Percentiles rank a stretch among this genome's conserved stretches.
Evolutionary conservation across 305 asterid species (phyloP).

Genomic region (Fraxinus sp.): DNA sequence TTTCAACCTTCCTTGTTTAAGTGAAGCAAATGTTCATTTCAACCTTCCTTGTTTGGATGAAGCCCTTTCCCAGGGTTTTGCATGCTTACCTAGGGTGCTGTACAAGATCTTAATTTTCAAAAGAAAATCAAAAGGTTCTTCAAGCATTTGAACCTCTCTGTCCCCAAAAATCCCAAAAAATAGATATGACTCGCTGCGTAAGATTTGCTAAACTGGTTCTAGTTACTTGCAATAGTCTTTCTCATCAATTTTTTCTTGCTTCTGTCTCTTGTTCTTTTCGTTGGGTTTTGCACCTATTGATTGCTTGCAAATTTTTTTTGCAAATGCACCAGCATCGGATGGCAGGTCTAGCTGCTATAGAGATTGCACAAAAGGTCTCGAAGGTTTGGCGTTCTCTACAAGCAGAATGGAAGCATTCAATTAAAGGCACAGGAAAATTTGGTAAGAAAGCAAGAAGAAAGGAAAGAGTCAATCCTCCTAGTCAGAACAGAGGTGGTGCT

Average conservation of each 20-base stretch:
- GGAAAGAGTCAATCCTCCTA: constrained; percentile 60
- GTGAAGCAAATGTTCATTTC: background rate
- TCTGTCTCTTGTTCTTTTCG: constrained; percentile 14
- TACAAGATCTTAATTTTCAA: background rate
- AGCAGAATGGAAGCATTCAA: constrained; percentile 77
- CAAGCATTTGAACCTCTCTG: background rate
- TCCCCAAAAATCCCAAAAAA: background rate
- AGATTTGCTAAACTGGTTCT: background rate
- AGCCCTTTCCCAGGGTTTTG: background rate
- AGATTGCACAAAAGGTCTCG: constrained; percentile 90
- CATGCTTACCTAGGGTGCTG: background rate
- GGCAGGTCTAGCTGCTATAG: constrained; percentile 99
- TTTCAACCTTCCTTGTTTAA: background rate
- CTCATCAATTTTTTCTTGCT: background rate
- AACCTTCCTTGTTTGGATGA: background rate
- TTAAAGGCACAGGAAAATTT: constrained; percentile 63
- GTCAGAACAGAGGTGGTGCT: constrained; percentile 97
- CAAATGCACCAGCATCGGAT: constrained; percentile 73
- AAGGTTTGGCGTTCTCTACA: constrained; percentile 91
- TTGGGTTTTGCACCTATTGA: constrained; percentile 26
- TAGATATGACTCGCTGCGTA: background rate
- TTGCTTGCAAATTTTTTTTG: constrained; percentile 25
- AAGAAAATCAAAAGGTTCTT: background rate
- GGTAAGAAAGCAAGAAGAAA: constrained; percentile 74
- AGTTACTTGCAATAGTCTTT: background rate